These are phyloP conservation scores for Gossypium herbaceum DNA, from an alignment of 345 rosid genomes.

Conservation along the genomic window DNA sequence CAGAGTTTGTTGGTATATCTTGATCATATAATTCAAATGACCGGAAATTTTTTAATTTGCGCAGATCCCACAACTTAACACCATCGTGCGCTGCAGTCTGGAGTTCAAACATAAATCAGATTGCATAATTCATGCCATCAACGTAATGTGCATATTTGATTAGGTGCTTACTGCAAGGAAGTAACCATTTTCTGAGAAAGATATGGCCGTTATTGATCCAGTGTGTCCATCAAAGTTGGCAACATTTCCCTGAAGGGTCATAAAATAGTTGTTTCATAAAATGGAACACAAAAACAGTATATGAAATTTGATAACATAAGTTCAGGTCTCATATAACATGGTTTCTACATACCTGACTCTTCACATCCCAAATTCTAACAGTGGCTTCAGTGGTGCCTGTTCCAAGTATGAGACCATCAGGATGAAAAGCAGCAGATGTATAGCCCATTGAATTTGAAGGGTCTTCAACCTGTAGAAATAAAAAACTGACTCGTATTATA, in stretches of 20 bases:
- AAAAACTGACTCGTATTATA: neutral
- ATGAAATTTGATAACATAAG: neutral
- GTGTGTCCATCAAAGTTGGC: conserved; percentile 83
- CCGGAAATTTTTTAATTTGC: conserved; percentile 87
- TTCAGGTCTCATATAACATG: neutral
- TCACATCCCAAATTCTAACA: conserved; percentile 97
- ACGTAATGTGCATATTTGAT: conserved; percentile 1
- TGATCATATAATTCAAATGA: conserved; percentile 54
- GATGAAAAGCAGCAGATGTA: conserved; percentile 96
- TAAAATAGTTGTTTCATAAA: neutral
- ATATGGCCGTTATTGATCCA: conserved; percentile 86
- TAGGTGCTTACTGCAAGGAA: conserved; percentile 71
- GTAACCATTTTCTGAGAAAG: conserved; percentile 97
- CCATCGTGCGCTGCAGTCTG: conserved; percentile 95
- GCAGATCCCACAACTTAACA: conserved; percentile 87
- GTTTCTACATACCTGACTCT: conserved; percentile 59
- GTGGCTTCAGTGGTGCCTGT: conserved; percentile 80
- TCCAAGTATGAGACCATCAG: conserved; percentile 98
- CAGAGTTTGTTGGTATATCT: conserved; percentile 74
- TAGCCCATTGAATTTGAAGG: conserved; percentile 52
- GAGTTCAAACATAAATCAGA: conserved; percentile 32
- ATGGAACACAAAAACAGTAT: neutral
- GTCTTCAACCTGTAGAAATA: conserved; percentile 61
- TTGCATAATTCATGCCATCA: neutral
- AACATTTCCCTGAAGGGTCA: conserved; percentile 63